phyloP scores from a whole-genome alignment of 257 asterid genomes.

The Forsythia viridissima region DNA sequence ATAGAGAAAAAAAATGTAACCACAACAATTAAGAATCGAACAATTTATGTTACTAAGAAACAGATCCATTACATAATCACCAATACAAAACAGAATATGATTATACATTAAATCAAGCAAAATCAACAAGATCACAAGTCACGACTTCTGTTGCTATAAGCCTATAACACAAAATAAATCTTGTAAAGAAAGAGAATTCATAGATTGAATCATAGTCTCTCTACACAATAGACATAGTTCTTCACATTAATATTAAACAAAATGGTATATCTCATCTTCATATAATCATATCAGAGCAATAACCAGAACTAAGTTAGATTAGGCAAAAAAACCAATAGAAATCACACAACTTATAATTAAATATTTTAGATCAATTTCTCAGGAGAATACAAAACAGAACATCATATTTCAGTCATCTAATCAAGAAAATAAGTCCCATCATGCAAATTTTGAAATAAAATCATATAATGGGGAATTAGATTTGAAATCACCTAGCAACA shows the following conservation, averaged over 20 bases:
- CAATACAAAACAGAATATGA: background rate
- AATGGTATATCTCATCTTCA: background rate
- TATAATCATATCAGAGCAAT: background rate
- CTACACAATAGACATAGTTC: background rate
- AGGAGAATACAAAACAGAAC: background rate
- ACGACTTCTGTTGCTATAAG: background rate
- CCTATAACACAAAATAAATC: background rate
- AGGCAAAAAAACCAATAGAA: background rate
- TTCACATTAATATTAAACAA: too few species aligned
- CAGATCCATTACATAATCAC: background rate
- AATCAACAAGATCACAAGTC: background rate
- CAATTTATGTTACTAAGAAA: background rate
- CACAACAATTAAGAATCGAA: background rate
- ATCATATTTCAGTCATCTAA: background rate
- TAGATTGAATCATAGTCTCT: background rate
- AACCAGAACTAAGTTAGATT: background rate
- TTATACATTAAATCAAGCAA: background rate
- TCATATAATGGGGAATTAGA: background rate
- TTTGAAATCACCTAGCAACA: constrained; percentile 68
- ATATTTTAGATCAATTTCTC: constrained; percentile 3
- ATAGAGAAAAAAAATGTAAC: background rate
- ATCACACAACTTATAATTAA: constrained; percentile 9
- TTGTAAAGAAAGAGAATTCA: background rate
- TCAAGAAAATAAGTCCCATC: background rate
- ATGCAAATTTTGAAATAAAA: background rate